phyloP scores from a whole-genome alignment of 108 stramenopile genomes.

The Discostella stelligeroides region DNA sequence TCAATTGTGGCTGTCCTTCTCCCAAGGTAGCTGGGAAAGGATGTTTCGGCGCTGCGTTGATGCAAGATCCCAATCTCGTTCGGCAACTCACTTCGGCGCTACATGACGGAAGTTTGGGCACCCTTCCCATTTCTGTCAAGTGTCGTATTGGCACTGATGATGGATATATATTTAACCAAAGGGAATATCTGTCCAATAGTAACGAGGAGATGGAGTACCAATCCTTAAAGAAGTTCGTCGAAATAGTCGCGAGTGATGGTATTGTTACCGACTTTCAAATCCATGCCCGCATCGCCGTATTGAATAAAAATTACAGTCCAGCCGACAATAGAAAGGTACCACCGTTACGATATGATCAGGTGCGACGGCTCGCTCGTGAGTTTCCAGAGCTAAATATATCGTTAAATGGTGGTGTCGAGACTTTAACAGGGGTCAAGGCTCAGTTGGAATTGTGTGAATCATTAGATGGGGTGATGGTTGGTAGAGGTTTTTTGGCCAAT shows the following conservation, averaged over 20 bases:
- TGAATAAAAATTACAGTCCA: slow-evolving; percentile 89
- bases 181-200: slow-evolving; percentile 52
- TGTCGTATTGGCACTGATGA: slow-evolving; percentile 93
- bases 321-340: slow-evolving; percentile 97
- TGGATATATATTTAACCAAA: slow-evolving; percentile 45
- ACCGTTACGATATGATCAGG: slow-evolving; percentile 85
- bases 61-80: slow-evolving; percentile 93
- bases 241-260: slow-evolving; percentile 76
- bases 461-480: slow-evolving; percentile 86
- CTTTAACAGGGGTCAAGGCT: slow-evolving; percentile 61
- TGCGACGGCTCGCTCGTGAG: slow-evolving; percentile 74
- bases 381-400: slow-evolving; percentile 83
- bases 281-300: slow-evolving; percentile 96
- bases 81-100: slow-evolving; percentile 71
- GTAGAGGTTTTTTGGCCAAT: slow-evolving; percentile 73
- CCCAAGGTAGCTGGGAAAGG: slow-evolving; percentile 96
- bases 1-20: slow-evolving; percentile 99
- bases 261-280: slow-evolving; percentile 92
- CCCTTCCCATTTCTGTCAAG: slow-evolving; percentile 93
- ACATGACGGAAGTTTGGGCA: slow-evolving; percentile 66
- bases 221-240: slow-evolving; percentile 82
- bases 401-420: slow-evolving; percentile 89
- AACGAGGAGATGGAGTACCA: slow-evolving; percentile 88
- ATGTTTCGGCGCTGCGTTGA: slow-evolving; percentile 97
- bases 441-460: slow-evolving; percentile 62